phyloP scores from a whole-genome alignment of 2,329 filamentous ascomycete species.

The Botrytis aclada region DNA sequence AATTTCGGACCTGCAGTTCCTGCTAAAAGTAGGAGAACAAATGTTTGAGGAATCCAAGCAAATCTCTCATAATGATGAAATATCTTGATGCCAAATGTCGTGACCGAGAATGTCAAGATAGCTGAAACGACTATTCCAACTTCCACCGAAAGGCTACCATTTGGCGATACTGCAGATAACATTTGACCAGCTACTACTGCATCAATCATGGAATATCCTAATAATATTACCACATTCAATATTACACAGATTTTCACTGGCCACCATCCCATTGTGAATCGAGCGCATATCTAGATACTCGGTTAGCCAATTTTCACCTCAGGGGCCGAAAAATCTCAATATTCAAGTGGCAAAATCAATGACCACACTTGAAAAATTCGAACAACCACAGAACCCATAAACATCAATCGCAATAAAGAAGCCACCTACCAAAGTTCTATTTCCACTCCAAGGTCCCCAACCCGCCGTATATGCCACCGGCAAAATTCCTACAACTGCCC shows the following conservation, averaged over 20 bases:
- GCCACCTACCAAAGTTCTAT: slow-evolving; percentile 53
- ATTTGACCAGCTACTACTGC: slow-evolving; percentile 67
- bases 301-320: slow-evolving; percentile 7
- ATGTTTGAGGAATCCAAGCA: slow-evolving; percentile 61
- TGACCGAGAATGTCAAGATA: slow-evolving; percentile 60
- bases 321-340: neutral
- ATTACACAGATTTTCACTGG: slow-evolving; percentile 61
- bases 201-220: slow-evolving; percentile 62
- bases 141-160: slow-evolving; percentile 57
- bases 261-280: slow-evolving; percentile 64
- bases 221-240: slow-evolving; percentile 59
- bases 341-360: neutral
- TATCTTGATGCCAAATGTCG: slow-evolving; percentile 63
- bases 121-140: slow-evolving; percentile 66
- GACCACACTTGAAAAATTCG: neutral
- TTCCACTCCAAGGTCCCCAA: slow-evolving; percentile 59
- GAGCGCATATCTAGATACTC: slow-evolving; percentile 43
- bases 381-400: neutral
- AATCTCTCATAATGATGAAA: slow-evolving; percentile 69
- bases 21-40: slow-evolving; percentile 59
- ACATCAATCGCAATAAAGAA: neutral
- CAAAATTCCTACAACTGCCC: slow-evolving; percentile 52
- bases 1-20: slow-evolving; percentile 60
- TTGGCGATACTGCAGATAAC: slow-evolving; percentile 59
- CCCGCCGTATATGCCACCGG: slow-evolving; percentile 59